phyloP scores from a whole-genome alignment of 2,329 filamentous ascomycete genomes.

The Trichothecium sympodiale region DNA sequence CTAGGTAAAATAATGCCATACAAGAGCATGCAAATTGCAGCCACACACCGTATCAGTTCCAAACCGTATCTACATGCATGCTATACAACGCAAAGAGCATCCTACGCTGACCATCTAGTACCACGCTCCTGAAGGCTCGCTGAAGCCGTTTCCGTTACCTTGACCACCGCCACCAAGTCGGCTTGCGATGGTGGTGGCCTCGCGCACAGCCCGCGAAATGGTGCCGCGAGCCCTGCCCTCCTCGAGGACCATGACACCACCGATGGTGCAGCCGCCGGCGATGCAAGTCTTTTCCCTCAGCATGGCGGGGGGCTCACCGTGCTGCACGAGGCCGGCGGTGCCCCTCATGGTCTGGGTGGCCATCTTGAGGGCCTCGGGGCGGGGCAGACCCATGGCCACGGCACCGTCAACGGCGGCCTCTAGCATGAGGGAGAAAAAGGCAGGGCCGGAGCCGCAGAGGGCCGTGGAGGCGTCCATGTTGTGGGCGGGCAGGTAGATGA shows the following conservation, averaged over 20 bases:
- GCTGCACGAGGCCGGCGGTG: slow-evolving; percentile 56
- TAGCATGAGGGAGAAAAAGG: slow-evolving; percentile 65
- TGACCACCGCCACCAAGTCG: slow-evolving; percentile 38
- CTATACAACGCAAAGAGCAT: too few species aligned
- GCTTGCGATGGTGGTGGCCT: slow-evolving; percentile 59
- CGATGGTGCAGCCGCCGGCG: slow-evolving; percentile 68
- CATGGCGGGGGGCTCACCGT: slow-evolving; percentile 64
- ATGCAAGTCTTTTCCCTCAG: slow-evolving; percentile 68
- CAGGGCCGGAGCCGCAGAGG: slow-evolving; percentile 63
- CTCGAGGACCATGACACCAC: slow-evolving; percentile 61
- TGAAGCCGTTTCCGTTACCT: slow-evolving; percentile 23
- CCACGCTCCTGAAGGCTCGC: slow-evolving; percentile 5
- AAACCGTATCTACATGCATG: too few species aligned
- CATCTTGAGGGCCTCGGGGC: slow-evolving; percentile 64
- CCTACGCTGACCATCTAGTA: too few species aligned
- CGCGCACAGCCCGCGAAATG: slow-evolving; percentile 56
- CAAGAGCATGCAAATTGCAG: too few species aligned
- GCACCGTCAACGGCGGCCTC: slow-evolving; percentile 69
- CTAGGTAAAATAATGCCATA: too few species aligned
- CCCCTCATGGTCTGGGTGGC: slow-evolving; percentile 71
- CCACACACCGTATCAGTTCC: too few species aligned
- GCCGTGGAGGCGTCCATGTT: slow-evolving; percentile 66
- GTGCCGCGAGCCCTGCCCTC: slow-evolving; percentile 59
- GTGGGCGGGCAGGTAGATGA: slow-evolving; percentile 53
- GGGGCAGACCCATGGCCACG: slow-evolving; percentile 66